Percentiles rank a stretch among this genome's conserved stretches.
Evolutionary conservation across 768 basidiomycete genomes (phyloP).

Genomic region (Amanita rubescens): DNA sequence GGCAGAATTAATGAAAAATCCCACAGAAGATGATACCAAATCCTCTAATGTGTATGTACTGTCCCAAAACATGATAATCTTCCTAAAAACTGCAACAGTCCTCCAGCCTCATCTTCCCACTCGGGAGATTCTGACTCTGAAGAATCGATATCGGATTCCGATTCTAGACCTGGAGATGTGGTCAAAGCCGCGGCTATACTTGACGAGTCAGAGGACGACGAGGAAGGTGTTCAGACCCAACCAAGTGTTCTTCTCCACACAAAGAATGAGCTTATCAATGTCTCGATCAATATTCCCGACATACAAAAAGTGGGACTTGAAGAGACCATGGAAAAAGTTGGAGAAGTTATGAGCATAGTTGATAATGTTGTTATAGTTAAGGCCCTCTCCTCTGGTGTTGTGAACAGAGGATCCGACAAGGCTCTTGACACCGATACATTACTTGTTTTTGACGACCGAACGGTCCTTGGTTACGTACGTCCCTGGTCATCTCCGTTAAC

Average conservation of each 20-base stretch:
- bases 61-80: slow-evolving; percentile 6
- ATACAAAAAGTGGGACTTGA: slow-evolving; percentile 53
- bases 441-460: slow-evolving; percentile 83
- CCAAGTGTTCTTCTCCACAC: slow-evolving; percentile 47
- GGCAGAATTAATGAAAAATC: slow-evolving; percentile 38
- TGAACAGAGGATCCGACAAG: slow-evolving; percentile 43
- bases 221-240: slow-evolving; percentile 36
- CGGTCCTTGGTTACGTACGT: slow-evolving; percentile 86
- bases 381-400: slow-evolving; percentile 41
- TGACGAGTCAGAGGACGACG: slow-evolving; percentile 48
- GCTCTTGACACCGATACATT: slow-evolving; percentile 87
- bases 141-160: slow-evolving; percentile 12
- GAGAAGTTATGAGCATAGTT: slow-evolving; percentile 71
- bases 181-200: slow-evolving; percentile 11
- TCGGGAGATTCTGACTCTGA: slow-evolving; percentile 27
- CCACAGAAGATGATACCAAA: slow-evolving; percentile 28
- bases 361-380: slow-evolving; percentile 68
- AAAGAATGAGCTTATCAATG: slow-evolving; percentile 62
- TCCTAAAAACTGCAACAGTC: slow-evolving; percentile 2
- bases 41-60: slow-evolving; percentile 18
- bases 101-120: slow-evolving; percentile 33
- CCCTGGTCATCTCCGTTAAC: background rate
- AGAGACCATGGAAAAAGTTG: slow-evolving; percentile 69
- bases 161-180: slow-evolving; percentile 9
- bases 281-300: slow-evolving; percentile 53